Conservation (phyloP, 768 basidiomycete species). For the Brasilioporus rufonigricans region DNA sequence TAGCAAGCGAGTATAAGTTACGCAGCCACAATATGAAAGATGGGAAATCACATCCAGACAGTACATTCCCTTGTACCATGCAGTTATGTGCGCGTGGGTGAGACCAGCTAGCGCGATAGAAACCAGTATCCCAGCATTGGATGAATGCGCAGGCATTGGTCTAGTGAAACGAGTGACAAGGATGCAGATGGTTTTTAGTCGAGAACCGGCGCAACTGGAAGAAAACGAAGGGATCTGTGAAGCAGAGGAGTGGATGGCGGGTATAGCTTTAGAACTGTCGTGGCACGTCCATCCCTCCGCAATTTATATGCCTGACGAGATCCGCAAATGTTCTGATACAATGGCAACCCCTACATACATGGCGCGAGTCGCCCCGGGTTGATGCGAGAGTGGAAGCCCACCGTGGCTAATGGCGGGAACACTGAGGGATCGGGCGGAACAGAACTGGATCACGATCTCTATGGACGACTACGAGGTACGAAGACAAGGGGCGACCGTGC, state of each 20-base stretch:
- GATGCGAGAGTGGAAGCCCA: too few relatives aligned
- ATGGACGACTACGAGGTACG: too few relatives aligned
- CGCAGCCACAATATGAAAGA: neutral
- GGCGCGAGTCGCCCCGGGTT: too few relatives aligned
- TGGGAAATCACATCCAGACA: conserved; percentile 3
- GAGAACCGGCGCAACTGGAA: conserved; percentile 11
- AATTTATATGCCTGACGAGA: conserved; percentile 7
- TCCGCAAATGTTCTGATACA: neutral
- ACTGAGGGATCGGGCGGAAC: too few relatives aligned
- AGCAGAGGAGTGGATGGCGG: neutral
- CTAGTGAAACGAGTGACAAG: neutral
- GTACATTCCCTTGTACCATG: neutral
- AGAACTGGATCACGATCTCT: too few relatives aligned
- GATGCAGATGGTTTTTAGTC: neutral
- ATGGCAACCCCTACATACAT: neutral
- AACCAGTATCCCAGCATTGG: conserved; percentile 1
- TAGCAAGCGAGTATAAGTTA: neutral
- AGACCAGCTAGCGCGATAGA: conserved; percentile 13
- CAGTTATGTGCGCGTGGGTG: neutral
- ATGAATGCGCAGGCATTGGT: conserved; percentile 1
- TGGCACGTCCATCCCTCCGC: neutral
- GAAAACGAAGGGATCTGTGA: neutral
- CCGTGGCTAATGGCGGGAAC: too few relatives aligned
- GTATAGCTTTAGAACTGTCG: neutral
- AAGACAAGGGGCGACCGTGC: too few relatives aligned